Base-by-base conservation (phyloP, 2,329 filamentous ascomycete genomes). In the Cladosporium sp. region DNA sequence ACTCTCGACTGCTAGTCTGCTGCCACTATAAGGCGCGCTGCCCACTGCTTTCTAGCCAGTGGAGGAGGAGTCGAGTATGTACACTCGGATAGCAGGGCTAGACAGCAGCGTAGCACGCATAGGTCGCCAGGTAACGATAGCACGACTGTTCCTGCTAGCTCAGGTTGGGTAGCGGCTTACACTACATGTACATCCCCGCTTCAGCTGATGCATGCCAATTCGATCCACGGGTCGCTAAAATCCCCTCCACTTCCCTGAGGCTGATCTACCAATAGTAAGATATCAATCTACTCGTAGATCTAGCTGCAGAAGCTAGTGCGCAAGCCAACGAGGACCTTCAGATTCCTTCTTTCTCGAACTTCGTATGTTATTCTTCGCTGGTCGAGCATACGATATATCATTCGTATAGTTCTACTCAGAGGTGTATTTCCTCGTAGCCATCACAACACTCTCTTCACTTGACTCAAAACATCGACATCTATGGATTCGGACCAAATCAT, bases 61-160 rank as follows among this genome's bases (percentile, higher is more conserved):
- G 43, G 43, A 28, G 43, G 43, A 47, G 51, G 51, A 55, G 25
- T 45, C 51, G 51, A 28, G 42, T 39, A 55, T 45, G 45, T 25
- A 17, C 42, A 42, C 54, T 47, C 34, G 34, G 42, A 56, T 40
- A 11, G 42, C 30, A 47, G 54, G 42, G 17, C 34, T 22, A 15
- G 30, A 12, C 37, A 20, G 42, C 30, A 55, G 28, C 39, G 54
- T 42, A 20, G 38, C 38, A 56, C 40, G 51, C 52, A 56, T 39
- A 12, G 34, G 54, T 42, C 51, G 51, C n/a, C 51, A 38, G 38
- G 38, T 38, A 36, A 42, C 51, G 14, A 38, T 55, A 37, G 25
- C 37, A 25, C 40, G 17, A 43, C 40, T n/a, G 11, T 6, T n/a
- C 22, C 40, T 19, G 30, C 30, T 11, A 8, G 11, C 25, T 25